Percentiles rank a stretch among this genome's conserved stretches.
These are phyloP conservation scores for Microsporum canis DNA, from an alignment of 2,329 filamentous ascomycete genomes.

Conservation along the genomic window DNA sequence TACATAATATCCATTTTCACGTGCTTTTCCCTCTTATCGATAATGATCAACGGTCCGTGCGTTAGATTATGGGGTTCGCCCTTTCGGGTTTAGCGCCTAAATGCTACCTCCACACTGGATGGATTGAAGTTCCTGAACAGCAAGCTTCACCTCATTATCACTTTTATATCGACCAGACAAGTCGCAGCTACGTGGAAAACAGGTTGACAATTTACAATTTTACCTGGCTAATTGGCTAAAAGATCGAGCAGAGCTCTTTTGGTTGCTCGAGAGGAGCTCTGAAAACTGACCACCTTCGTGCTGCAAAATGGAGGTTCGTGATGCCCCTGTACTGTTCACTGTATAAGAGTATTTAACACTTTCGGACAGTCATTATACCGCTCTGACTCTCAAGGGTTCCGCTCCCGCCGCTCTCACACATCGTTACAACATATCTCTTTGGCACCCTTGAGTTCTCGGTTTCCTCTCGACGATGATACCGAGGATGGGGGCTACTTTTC, in stretches of 20 bases:
- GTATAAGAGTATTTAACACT: neutral
- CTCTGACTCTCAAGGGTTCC: slow-evolving; percentile 23
- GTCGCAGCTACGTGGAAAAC: neutral
- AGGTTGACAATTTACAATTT: neutral
- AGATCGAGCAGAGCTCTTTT: neutral
- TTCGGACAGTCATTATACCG: slow-evolving; percentile 14
- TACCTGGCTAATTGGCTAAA: neutral
- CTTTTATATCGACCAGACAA: neutral
- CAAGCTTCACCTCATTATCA: neutral
- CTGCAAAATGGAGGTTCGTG: neutral
- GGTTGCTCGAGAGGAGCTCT: neutral
- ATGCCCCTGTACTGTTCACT: neutral
- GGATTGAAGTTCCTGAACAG: neutral
- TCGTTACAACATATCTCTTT: slow-evolving; percentile 50
- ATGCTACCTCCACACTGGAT: neutral
- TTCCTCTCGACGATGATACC: slow-evolving; percentile 39
- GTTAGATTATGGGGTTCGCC: neutral
- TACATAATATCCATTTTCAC: neutral
- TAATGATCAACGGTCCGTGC: neutral
- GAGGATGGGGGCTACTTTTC: slow-evolving; percentile 27
- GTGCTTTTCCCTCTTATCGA: slow-evolving; percentile 1
- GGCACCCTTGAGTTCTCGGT: slow-evolving; percentile 47
- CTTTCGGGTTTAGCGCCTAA: neutral
- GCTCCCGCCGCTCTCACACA: slow-evolving; percentile 45
- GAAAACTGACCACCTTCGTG: neutral